These are phyloP conservation scores for Linderina pennispora DNA, from an alignment of 192 early-diverging fungal species.

Conservation along the genomic window DNA sequence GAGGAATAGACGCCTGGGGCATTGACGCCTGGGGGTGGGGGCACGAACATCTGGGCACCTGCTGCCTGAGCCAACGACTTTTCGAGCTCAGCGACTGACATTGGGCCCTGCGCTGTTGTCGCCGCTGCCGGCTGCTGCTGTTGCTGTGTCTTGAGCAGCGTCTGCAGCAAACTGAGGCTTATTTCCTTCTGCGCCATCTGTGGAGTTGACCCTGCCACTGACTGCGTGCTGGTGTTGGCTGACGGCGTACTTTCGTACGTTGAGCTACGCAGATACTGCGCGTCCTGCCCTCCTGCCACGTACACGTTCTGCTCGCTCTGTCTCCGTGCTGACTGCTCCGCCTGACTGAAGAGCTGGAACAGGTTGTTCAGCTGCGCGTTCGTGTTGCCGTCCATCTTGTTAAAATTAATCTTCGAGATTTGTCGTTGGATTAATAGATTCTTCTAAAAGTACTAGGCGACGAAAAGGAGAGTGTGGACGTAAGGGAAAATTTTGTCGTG, in stretches of 20 bases:
- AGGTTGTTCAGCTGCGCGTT: conserved; percentile 19
- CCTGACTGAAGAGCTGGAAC: conserved; percentile 17
- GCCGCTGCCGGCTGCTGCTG: conserved; percentile 12
- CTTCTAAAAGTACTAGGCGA: background rate
- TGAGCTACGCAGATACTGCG: conserved; percentile 4
- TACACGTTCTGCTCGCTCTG: conserved; percentile 10
- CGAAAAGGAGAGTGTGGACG: conserved; percentile 2
- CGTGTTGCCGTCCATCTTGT: conserved; percentile 18
- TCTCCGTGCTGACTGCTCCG: conserved; percentile 16
- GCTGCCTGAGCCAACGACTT: conserved; percentile 12
- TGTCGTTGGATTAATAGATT: background rate
- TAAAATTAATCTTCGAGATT: background rate
- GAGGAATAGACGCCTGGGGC: background rate
- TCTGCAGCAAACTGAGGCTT: conserved; percentile 34
- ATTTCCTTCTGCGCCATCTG: conserved; percentile 27
- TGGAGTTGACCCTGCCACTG: conserved; percentile 13
- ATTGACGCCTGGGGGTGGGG: too few species aligned
- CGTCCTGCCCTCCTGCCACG: conserved; percentile 6
- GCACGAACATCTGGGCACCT: too few species aligned
- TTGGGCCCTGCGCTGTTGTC: conserved; percentile 8
- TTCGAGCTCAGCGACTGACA: conserved; percentile 15
- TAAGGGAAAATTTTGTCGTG: too few species aligned
- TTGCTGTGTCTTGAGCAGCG: conserved; percentile 37
- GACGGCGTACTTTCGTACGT: conserved; percentile 20
- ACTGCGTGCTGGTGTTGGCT: conserved; percentile 22